phyloP scores from a whole-genome alignment of 208 protist genomes.

The Trypanosomatidae sp. region DNA sequence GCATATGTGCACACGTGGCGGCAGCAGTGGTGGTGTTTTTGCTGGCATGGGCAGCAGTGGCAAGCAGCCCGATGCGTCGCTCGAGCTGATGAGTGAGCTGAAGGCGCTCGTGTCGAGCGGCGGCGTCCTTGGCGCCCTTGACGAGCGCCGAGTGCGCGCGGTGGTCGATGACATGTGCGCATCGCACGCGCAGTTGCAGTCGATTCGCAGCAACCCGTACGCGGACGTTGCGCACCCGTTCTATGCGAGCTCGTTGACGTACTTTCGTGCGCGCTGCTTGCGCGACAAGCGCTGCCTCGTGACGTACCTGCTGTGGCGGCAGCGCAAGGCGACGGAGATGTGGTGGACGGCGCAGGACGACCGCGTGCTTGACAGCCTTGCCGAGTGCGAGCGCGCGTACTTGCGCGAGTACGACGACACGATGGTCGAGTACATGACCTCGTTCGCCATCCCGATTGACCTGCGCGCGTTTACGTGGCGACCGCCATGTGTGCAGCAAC shows the following conservation, averaged over 20 bases:
- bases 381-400: slow-evolving; percentile 38
- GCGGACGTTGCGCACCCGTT: slow-evolving; percentile 51
- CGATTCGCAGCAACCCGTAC: slow-evolving; percentile 54
- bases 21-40: too few species aligned
- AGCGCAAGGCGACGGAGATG: slow-evolving; percentile 29
- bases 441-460: slow-evolving; percentile 68
- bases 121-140: slow-evolving; percentile 28
- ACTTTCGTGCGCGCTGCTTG: slow-evolving; percentile 61
- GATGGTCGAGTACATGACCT: slow-evolving; percentile 85
- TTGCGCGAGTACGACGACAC: slow-evolving; percentile 57
- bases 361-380: slow-evolving; percentile 21
- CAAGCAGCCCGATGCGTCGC: slow-evolving; percentile 33
- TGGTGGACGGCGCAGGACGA: slow-evolving; percentile 78
- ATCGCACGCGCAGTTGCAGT: slow-evolving; percentile 31
- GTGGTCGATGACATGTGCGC: slow-evolving; percentile 46
- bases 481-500: slow-evolving; percentile 53
- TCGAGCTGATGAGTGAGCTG: slow-evolving; percentile 73
- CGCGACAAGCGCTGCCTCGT: slow-evolving; percentile 72
- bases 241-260: slow-evolving; percentile 58
- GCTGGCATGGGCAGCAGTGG: too few species aligned
- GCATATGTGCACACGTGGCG: too few species aligned
- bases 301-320: slow-evolving; percentile 67
- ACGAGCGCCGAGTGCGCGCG: slow-evolving; percentile 52
- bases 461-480: slow-evolving; percentile 70
- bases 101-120: slow-evolving; percentile 61